These are phyloP conservation scores for Cochlearia excelsa DNA, from an alignment of 345 rosid genomes.

Conservation along the genomic window DNA sequence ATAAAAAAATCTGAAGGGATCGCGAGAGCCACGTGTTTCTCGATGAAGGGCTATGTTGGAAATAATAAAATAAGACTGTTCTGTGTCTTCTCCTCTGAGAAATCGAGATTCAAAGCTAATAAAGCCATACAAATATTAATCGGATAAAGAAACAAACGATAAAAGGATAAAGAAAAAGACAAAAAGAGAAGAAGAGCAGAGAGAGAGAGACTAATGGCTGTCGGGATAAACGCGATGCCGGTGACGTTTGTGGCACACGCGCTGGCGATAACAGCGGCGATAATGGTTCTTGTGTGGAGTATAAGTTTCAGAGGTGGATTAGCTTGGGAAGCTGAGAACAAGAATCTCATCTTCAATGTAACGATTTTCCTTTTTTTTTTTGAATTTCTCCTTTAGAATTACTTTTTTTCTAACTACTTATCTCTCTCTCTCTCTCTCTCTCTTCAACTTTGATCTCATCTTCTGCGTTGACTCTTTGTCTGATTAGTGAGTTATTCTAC, in stretches of 20 bases:
- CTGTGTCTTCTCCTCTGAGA: background rate
- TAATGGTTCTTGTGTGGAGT: slow-evolving; percentile 81
- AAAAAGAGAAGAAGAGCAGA: slow-evolving; percentile 1
- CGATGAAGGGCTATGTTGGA: background rate
- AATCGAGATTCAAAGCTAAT: background rate
- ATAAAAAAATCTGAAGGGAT: background rate
- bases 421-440: background rate
- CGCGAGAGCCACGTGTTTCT: slow-evolving; percentile 3
- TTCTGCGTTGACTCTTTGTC: slow-evolving; percentile 30
- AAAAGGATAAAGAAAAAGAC: slow-evolving; percentile 7
- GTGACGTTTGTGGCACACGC: slow-evolving; percentile 61
- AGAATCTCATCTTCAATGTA: slow-evolving; percentile 91
- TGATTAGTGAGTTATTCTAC: too few species aligned
- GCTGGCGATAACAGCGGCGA: slow-evolving; percentile 53
- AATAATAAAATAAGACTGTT: background rate
- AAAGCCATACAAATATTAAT: slow-evolving; percentile 1
- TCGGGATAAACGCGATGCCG: slow-evolving; percentile 49
- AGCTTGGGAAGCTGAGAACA: slow-evolving; percentile 87
- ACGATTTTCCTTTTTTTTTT: background rate
- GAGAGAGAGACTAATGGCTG: slow-evolving; percentile 37
- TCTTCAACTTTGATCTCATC: background rate
- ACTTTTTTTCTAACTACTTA: background rate
- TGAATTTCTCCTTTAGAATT: background rate
- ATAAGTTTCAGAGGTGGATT: slow-evolving; percentile 72
- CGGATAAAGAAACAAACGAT: background rate